phyloP scores from a whole-genome alignment of 176 grass and related monocot species.

The Themeda triandra region DNA sequence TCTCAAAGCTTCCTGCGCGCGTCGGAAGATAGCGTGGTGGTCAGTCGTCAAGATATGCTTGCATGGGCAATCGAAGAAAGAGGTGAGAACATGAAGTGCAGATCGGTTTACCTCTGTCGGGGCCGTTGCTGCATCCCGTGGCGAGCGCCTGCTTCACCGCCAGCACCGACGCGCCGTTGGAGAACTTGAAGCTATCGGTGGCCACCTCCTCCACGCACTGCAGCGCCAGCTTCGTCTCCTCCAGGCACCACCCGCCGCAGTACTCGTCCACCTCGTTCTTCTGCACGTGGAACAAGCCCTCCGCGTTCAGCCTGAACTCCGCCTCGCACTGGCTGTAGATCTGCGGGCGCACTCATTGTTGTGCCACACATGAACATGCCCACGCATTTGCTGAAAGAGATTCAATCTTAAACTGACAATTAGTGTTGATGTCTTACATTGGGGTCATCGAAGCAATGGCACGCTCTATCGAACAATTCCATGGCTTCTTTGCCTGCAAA shows the following conservation, averaged over 20 bases:
- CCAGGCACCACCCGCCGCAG: constrained; percentile 57
- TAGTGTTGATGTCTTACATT: constrained; percentile 27
- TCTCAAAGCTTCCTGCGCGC: constrained; percentile 37
- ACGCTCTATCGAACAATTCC: constrained; percentile 35
- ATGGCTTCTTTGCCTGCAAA: constrained; percentile 26
- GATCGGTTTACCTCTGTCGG: constrained; percentile 18
- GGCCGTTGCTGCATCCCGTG: constrained; percentile 47
- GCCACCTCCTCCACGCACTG: constrained; percentile 53
- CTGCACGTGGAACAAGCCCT: constrained; percentile 52
- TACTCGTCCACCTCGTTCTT: constrained; percentile 43
- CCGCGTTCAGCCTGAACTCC: constrained; percentile 34
- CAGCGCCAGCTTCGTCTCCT: constrained; percentile 61
- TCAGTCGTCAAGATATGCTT: neutral
- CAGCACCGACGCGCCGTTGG: constrained; percentile 52
- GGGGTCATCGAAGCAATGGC: constrained; percentile 47
- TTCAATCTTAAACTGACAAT: neutral
- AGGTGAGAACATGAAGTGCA: neutral
- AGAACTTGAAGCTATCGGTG: constrained; percentile 52
- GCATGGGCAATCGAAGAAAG: too few species aligned
- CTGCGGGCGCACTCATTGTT: neutral
- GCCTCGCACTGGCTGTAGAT: constrained; percentile 48
- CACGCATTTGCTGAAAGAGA: neutral
- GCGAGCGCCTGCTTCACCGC: constrained; percentile 38
- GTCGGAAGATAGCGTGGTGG: neutral
- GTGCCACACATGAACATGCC: neutral